These are phyloP conservation scores for Curvularia verruculosa DNA, from an alignment of 2,329 filamentous ascomycete genomes.

Conservation along the genomic window DNA sequence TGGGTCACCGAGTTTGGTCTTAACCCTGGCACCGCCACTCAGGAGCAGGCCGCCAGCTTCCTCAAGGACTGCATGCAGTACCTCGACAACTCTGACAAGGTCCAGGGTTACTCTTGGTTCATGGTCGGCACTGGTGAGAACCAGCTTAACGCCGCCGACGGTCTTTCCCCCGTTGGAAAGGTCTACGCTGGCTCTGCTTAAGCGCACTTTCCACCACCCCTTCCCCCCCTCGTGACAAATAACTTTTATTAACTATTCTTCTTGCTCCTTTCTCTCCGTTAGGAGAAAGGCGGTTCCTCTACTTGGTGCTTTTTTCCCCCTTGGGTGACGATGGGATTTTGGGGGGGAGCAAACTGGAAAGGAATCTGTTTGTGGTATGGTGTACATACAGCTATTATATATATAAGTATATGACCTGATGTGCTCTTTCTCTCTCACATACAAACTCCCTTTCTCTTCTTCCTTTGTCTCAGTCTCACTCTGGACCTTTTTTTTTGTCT, in stretches of 20 bases:
- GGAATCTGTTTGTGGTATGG: neutral
- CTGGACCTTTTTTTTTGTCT: neutral
- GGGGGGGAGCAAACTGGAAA: neutral
- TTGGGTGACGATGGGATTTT: neutral
- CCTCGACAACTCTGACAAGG: conserved; percentile 39
- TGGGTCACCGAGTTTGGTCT: conserved; percentile 51
- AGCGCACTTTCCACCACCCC: too few relatives aligned
- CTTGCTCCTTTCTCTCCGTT: too few relatives aligned
- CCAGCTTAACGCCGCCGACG: conserved; percentile 36
- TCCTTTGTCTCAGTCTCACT: neutral
- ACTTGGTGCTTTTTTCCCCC: neutral
- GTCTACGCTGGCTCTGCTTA: conserved; percentile 33
- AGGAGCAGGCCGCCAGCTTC: conserved; percentile 42
- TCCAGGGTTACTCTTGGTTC: conserved; percentile 49
- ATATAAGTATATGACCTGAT: neutral
- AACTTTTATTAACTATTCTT: neutral
- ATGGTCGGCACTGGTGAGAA: conserved; percentile 43
- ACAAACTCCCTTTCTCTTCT: neutral
- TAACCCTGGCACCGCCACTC: conserved; percentile 35
- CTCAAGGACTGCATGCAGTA: conserved; percentile 44
- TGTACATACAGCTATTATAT: conserved; percentile 5
- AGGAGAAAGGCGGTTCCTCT: too few relatives aligned
- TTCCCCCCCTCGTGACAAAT: too few relatives aligned
- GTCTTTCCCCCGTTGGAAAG: conserved; percentile 32
- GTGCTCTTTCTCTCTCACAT: neutral